phyloP scores from a whole-genome alignment of 495 filamentous ascomycete genomes.

The Talaromyces proteolyticus region DNA sequence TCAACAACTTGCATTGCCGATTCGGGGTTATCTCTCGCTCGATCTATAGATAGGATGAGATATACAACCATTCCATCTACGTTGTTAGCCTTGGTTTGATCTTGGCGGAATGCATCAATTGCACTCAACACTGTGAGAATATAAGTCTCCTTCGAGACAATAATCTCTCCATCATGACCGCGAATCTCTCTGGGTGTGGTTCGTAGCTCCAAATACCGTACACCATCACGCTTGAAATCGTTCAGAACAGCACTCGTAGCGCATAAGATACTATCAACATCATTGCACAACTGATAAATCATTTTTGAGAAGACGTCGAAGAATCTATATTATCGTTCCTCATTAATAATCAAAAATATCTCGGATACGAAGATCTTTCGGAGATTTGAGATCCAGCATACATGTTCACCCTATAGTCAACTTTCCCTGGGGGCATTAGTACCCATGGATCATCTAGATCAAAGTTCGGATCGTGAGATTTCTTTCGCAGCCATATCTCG shows the following conservation, averaged over 20 bases:
- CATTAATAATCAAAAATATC: too few species aligned
- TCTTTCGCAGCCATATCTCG: slow-evolving; percentile 64
- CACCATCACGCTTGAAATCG: slow-evolving; percentile 65
- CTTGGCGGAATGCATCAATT: slow-evolving; percentile 40
- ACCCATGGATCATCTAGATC: slow-evolving; percentile 60
- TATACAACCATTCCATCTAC: slow-evolving; percentile 40
- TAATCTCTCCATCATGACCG: slow-evolving; percentile 14
- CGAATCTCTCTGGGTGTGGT: slow-evolving; percentile 67
- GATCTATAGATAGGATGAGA: slow-evolving; percentile 74
- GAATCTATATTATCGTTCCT: too few species aligned
- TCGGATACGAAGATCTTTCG: too few species aligned
- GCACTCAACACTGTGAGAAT: slow-evolving; percentile 55
- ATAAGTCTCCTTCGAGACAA: slow-evolving; percentile 56
- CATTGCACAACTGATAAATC: slow-evolving; percentile 68
- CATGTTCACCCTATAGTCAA: slow-evolving; percentile 43
- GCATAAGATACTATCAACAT: slow-evolving; percentile 47
- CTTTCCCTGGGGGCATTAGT: slow-evolving; percentile 62
- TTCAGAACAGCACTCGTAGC: slow-evolving; percentile 64
- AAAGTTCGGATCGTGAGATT: slow-evolving; percentile 37
- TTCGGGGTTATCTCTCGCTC: slow-evolving; percentile 45
- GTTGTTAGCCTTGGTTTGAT: background rate
- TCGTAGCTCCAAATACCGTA: slow-evolving; percentile 75
- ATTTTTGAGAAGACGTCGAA: slow-evolving; percentile 75
- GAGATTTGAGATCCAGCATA: too few species aligned
- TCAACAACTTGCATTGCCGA: slow-evolving; percentile 57